These are phyloP conservation scores for Lolium perenne DNA, from an alignment of 176 grass and related monocot genomes.

Conservation along the genomic window DNA sequence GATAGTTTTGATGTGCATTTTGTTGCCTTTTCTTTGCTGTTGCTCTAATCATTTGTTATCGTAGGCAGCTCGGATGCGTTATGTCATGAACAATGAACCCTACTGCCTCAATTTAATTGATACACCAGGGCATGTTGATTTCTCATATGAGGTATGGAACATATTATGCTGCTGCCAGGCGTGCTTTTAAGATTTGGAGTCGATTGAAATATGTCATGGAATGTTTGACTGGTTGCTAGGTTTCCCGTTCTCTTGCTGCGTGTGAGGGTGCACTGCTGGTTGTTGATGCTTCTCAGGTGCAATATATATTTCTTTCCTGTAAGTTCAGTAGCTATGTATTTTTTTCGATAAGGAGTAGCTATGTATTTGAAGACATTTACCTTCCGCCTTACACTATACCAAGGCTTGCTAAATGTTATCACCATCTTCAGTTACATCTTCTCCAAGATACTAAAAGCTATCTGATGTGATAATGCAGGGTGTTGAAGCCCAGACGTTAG, in stretches of 20 bases:
- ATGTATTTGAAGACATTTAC: constrained; percentile 36
- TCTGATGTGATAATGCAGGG: constrained; percentile 74
- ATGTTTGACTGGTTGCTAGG: constrained; percentile 57
- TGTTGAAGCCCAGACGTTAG: constrained; percentile 96
- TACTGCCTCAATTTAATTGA: constrained; percentile 96
- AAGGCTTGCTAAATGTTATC: constrained; percentile 36
- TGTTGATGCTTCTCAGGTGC: constrained; percentile 98
- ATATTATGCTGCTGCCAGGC: neutral
- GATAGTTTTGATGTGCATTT: neutral
- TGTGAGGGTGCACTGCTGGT: constrained; percentile 98
- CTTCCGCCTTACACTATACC: constrained; percentile 17
- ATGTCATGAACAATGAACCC: constrained; percentile 74
- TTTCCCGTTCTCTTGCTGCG: constrained; percentile 97
- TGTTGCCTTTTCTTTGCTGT: neutral
- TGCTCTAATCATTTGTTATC: constrained; percentile 43
- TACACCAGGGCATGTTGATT: constrained; percentile 95
- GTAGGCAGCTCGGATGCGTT: constrained; percentile 97
- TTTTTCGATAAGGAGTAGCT: too few species aligned
- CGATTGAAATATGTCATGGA: constrained; percentile 40
- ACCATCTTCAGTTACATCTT: constrained; percentile 28
- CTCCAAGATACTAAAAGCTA: constrained; percentile 15
- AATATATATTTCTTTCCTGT: constrained; percentile 66
- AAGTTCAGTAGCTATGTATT: constrained; percentile 55
- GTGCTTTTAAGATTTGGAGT: constrained; percentile 18
- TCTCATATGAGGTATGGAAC: constrained; percentile 83